Base-by-base conservation (phyloP, 805 yeast genomes). In the Naumovozyma castellii region DNA sequence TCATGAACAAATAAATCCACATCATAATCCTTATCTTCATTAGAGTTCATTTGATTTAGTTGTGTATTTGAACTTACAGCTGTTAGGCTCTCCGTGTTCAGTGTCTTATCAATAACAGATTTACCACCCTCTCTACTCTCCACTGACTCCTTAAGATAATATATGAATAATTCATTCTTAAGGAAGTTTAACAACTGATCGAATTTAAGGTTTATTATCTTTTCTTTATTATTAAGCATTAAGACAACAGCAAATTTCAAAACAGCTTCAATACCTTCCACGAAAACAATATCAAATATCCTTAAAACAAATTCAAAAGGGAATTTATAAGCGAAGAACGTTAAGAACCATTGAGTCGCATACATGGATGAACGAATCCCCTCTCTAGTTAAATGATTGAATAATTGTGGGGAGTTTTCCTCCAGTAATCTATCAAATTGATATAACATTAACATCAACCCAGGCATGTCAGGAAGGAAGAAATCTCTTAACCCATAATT, bases 301-400 rank as follows among this genome's bases (percentile, higher is more conserved):
- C 97, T 71, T 47, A 86, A 65, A 18, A 92, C 97, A 56, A 90
- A 80, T 41, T 78, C 84, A 37, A 88, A 66, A 13, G 98, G 97
- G 59, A 92, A 90, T 57, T 86, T 86, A 67, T 92, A 92, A 5
- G 95, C 94, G 63, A 92, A 92, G 48, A 92, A 72, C 0, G 97
- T 92, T 51, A 92, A 70, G 55, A 92, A 90, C 98, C 98, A 92
- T 62, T 92, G 97, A 2, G 95, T 80, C 0, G 97, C 97, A 67
- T 85, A 92, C 97, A 90, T 90, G 17, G 94, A 81, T 2, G 95
- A 83, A 44, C 80, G 74, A 18, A 92, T 78, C 4, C 97, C 97
- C 60, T 90, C 94, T 46, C 87, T 77, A 19, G 72, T 69, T 49
- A 92, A 66, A 65, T 92, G 97, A 35, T 74, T 72, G 56, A 76